Evolutionary conservation across 2,329 filamentous ascomycete genomes (phyloP).

Genomic region (Aspergillus nomiae): DNA sequence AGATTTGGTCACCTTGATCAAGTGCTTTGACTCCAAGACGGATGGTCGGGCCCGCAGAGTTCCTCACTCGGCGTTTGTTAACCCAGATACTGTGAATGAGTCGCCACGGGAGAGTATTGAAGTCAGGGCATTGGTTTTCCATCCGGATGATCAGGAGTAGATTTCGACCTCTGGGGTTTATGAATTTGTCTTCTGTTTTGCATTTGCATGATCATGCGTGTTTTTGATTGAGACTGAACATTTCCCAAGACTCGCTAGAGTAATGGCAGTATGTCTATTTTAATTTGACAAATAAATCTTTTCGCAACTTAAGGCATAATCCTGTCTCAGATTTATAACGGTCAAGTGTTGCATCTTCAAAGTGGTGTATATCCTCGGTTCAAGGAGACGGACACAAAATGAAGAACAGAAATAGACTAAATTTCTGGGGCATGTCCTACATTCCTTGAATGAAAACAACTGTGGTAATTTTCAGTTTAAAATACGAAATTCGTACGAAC

Average conservation of each 20-base stretch:
- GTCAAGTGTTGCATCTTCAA: not conserved
- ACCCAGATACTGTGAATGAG: constrained; percentile 47
- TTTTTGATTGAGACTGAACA: not conserved
- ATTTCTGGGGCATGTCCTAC: not conserved
- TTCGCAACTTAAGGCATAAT: not conserved
- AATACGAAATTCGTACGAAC: not conserved
- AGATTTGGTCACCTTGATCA: constrained; percentile 60
- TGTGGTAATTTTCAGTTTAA: constrained; percentile 7
- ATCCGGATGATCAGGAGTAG: constrained; percentile 41
- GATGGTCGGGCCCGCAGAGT: constrained; percentile 57
- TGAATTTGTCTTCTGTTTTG: not conserved
- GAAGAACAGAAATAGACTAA: not conserved
- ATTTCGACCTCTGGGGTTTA: not conserved
- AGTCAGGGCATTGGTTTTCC: constrained; percentile 57
- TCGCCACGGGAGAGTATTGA: constrained; percentile 57
- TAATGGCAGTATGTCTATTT: not conserved
- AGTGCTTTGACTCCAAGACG: constrained; percentile 62
- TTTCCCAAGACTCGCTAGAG: not conserved
- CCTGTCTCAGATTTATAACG: not conserved
- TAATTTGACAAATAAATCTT: not conserved
- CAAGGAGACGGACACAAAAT: not conserved
- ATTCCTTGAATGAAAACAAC: not conserved
- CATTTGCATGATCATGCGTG: not conserved
- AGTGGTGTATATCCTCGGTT: not conserved
- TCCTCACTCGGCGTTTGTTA: constrained; percentile 59